These are phyloP conservation scores for Heterobasidion irregulare DNA, from an alignment of 1,284 basidiomycete genomes.

Conservation along the genomic window DNA sequence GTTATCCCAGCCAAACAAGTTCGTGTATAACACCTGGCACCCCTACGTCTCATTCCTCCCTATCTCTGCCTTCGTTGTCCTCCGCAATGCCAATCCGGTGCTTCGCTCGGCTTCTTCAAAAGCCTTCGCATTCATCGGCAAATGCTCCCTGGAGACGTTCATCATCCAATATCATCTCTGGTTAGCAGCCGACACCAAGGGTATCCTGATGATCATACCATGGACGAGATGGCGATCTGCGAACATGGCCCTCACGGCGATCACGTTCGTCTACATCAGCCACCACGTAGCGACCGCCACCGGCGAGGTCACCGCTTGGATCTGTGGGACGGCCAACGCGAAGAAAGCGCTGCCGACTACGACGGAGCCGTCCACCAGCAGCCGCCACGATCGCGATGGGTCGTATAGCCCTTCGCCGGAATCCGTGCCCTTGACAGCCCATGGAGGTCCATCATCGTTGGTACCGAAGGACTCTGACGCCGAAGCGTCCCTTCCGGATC, in stretches of 20 bases:
- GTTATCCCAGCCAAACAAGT: conserved; percentile 67
- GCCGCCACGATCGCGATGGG: conserved; percentile 6
- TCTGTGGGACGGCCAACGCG: conserved; percentile 37
- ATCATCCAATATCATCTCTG: conserved; percentile 88
- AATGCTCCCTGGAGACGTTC: conserved; percentile 80
- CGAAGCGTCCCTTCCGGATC: conserved; percentile 12
- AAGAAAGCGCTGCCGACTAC: conserved; percentile 24
- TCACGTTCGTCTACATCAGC: conserved; percentile 74
- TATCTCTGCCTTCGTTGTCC: conserved; percentile 62
- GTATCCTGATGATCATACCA: conserved; percentile 73
- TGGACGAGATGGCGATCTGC: conserved; percentile 63
- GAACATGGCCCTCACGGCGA: conserved; percentile 70
- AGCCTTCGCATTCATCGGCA: conserved; percentile 75
- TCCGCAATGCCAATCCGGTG: conserved; percentile 69
- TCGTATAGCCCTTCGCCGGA: neutral
- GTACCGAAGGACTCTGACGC: conserved; percentile 16
- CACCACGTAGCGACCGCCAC: conserved; percentile 73
- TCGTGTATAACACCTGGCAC: conserved; percentile 80
- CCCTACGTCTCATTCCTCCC: conserved; percentile 80
- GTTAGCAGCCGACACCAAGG: conserved; percentile 83
- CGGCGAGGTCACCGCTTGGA: conserved; percentile 61
- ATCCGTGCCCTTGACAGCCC: neutral
- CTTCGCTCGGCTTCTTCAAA: conserved; percentile 64
- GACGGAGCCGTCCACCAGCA: conserved; percentile 4
- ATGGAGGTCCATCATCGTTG: neutral